Conservation (phyloP, 2,329 filamentous ascomycete genomes). For the Beauveria scarabaeidicola region DNA sequence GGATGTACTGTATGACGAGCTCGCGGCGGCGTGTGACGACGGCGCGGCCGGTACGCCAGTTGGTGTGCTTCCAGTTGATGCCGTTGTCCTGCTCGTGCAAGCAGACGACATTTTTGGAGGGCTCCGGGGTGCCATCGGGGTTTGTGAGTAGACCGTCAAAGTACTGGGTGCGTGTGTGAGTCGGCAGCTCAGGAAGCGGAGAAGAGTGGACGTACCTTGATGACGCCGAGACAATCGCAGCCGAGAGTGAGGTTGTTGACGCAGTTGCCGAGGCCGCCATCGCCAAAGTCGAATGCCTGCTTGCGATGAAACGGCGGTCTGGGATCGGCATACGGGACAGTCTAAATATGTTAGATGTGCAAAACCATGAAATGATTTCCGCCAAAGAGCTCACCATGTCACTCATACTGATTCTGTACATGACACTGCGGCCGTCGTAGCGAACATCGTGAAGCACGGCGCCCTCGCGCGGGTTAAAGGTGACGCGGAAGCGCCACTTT, state of each 20-base stretch:
- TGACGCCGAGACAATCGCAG: conserved; percentile 60
- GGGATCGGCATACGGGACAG: conserved; percentile 57
- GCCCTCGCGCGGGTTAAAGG: conserved; percentile 63
- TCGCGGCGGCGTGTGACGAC: conserved; percentile 47
- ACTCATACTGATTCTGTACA: conserved; percentile 56
- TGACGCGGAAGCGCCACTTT: conserved; percentile 60
- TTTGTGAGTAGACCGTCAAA: conserved; percentile 27
- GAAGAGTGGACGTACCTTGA: conserved; percentile 25
- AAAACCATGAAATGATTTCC: neutral
- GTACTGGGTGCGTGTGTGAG: conserved; percentile 18
- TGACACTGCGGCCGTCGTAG: conserved; percentile 56
- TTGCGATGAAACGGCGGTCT: conserved; percentile 57
- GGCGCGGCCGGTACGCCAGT: conserved; percentile 48
- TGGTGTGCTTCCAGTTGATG: conserved; percentile 54
- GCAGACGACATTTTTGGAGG: conserved; percentile 33
- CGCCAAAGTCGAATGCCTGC: conserved; percentile 62
- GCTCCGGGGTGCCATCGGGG: conserved; percentile 27
- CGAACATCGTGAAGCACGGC: conserved; percentile 59
- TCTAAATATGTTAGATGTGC: conserved; percentile 11
- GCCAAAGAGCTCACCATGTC: conserved; percentile 47
- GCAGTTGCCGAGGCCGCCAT: conserved; percentile 54
- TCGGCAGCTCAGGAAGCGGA: too few species aligned
- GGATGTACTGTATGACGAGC: conserved; percentile 52
- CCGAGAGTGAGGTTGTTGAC: conserved; percentile 59
- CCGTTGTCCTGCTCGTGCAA: conserved; percentile 33